These are phyloP conservation scores for Naganishia onofrii DNA, from an alignment of 768 basidiomycete genomes.

Conservation along the genomic window DNA sequence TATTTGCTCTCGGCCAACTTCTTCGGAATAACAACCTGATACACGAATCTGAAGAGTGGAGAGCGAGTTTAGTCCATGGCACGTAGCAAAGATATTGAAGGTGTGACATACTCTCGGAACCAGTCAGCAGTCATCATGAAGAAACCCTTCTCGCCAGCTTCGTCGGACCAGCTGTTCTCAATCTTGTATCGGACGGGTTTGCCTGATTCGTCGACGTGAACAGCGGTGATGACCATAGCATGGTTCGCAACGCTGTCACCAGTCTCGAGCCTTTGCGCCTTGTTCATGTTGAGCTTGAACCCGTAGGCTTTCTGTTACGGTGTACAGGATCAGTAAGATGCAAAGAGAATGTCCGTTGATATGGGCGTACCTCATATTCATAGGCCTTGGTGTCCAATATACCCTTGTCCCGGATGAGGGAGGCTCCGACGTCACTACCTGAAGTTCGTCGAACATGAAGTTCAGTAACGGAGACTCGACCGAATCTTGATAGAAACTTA, in stretches of 20 bases:
- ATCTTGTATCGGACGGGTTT: slow-evolving; percentile 88
- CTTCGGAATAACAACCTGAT: slow-evolving; percentile 87
- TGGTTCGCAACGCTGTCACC: slow-evolving; percentile 71
- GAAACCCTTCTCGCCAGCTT: slow-evolving; percentile 75
- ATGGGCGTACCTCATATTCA: slow-evolving; percentile 63
- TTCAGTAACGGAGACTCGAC: not conserved
- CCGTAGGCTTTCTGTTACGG: slow-evolving; percentile 69
- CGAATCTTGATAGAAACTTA: slow-evolving; percentile 43
- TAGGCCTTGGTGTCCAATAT: slow-evolving; percentile 83
- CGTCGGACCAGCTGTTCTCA: slow-evolving; percentile 90
- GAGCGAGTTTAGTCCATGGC: not conserved
- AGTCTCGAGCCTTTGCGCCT: slow-evolving; percentile 66
- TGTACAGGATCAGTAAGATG: not conserved
- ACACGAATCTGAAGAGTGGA: slow-evolving; percentile 65
- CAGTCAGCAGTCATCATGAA: slow-evolving; percentile 83
- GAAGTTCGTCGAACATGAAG: not conserved
- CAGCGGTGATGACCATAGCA: slow-evolving; percentile 81
- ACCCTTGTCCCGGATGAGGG: slow-evolving; percentile 66
- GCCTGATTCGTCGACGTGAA: slow-evolving; percentile 74
- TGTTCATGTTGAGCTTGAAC: slow-evolving; percentile 73
- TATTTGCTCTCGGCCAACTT: slow-evolving; percentile 75
- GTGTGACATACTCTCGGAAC: slow-evolving; percentile 74
- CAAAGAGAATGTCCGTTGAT: not conserved
- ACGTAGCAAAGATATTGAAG: not conserved
- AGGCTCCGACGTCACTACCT: slow-evolving; percentile 83